Evolutionary conservation across 129 eudicot genomes (phyloP).

Genomic region (Kitagawia praeruptora): DNA sequence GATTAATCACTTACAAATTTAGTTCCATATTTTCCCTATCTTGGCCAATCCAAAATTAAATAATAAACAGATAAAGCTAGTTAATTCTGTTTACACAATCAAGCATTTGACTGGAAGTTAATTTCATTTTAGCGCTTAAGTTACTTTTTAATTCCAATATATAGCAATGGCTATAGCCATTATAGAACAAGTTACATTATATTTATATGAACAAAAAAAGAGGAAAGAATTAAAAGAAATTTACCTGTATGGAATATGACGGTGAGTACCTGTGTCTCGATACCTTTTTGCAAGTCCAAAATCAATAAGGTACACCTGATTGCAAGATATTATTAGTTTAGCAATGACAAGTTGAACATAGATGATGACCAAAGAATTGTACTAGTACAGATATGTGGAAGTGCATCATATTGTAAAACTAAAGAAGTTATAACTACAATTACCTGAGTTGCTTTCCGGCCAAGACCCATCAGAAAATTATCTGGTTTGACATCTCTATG

Average conservation of each 20-base stretch:
- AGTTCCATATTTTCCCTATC: background rate
- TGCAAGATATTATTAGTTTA: background rate
- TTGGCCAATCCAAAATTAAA: background rate
- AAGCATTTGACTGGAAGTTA: background rate
- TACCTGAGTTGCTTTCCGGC: conserved; percentile 82
- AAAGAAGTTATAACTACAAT: background rate
- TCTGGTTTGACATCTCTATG: conserved; percentile 80
- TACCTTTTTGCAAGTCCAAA: conserved; percentile 97
- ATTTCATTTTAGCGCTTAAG: background rate
- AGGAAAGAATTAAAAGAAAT: background rate
- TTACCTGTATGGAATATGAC: conserved; percentile 95
- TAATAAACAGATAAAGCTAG: background rate
- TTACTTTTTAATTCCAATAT: too few species aligned
- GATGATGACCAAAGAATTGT: background rate
- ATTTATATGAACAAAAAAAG: background rate
- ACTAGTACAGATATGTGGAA: background rate
- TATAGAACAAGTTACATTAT: too few species aligned
- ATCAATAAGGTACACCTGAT: conserved; percentile 85
- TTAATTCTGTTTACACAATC: background rate
- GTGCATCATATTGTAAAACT: background rate
- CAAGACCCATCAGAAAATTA: conserved; percentile 73
- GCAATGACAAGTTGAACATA: background rate
- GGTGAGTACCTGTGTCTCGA: conserved; percentile 55
- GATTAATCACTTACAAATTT: background rate
- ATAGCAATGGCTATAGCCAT: background rate